A percentile compares a stretch with the other conserved stretches of the same genome.
Conservation (phyloP, 1,139 yeast species). For the Candida sanyaensis region DNA sequence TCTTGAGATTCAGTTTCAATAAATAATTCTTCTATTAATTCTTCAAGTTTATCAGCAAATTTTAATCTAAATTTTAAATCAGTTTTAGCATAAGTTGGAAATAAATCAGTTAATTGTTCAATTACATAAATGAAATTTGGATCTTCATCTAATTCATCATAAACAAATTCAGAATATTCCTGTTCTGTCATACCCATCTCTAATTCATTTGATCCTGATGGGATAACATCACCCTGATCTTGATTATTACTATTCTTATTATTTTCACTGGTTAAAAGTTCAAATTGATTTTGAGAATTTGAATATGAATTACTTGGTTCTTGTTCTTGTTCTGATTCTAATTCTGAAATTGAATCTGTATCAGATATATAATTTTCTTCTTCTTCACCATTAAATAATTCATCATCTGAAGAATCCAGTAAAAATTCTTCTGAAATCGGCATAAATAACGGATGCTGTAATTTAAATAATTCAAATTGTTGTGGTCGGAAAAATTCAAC, state of each 20-base stretch:
- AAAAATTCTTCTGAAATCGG: background rate
- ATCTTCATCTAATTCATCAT: constrained; percentile 14
- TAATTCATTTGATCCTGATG: background rate
- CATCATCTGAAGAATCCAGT: background rate
- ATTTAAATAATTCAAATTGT: background rate
- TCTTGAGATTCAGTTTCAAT: constrained; percentile 18
- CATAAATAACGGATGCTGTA: background rate
- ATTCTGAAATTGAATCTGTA: background rate
- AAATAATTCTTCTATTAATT: constrained; percentile 24
- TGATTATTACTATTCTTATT: background rate
- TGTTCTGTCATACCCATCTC: constrained; percentile 5
- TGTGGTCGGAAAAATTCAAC: background rate
- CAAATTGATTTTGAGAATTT: background rate
- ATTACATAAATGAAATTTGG: constrained; percentile 16
- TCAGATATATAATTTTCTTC: background rate
- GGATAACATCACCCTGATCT: background rate
- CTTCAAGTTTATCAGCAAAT: constrained; percentile 21
- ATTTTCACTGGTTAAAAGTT: background rate
- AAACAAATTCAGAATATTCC: constrained; percentile 8
- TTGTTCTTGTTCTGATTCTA: background rate
- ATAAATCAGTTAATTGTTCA: constrained; percentile 28
- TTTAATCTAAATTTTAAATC: constrained; percentile 26
- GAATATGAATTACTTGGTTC: background rate
- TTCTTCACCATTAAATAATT: background rate
- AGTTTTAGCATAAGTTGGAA: constrained; percentile 27